These are phyloP conservation scores for Nepenthes mirabilis DNA, from an alignment of 148 eudicot species.

Conservation along the genomic window DNA sequence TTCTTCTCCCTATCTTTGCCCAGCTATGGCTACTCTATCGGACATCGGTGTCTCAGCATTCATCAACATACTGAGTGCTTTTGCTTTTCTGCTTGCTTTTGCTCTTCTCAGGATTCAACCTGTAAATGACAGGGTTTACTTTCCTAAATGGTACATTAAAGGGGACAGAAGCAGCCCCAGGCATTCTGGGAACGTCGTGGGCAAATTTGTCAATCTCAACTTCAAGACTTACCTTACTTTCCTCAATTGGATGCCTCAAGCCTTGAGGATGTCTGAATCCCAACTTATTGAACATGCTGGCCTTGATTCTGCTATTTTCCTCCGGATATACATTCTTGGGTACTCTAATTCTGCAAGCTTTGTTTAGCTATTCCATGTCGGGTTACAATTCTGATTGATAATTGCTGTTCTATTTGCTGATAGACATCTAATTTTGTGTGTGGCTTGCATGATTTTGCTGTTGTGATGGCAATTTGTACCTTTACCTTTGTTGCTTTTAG, in stretches of 20 bases:
- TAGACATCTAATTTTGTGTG: too few species aligned
- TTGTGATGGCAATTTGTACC: not conserved
- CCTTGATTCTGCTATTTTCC: constrained; percentile 89
- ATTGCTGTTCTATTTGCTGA: not conserved
- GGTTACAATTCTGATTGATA: not conserved
- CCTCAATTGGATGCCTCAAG: constrained; percentile 98
- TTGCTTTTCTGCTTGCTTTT: constrained; percentile 80
- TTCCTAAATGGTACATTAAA: constrained; percentile 78
- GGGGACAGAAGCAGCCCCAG: constrained; percentile 54
- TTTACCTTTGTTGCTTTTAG: not conserved
- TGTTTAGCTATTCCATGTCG: not conserved
- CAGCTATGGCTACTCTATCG: constrained; percentile 57
- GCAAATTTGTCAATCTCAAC: constrained; percentile 72
- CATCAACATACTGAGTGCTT: constrained; percentile 60
- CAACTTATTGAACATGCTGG: constrained; percentile 82
- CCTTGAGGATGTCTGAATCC: constrained; percentile 60
- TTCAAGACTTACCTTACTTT: constrained; percentile 65
- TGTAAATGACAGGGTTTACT: constrained; percentile 86
- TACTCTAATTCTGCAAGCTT: constrained; percentile 9
- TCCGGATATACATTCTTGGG: constrained; percentile 86
- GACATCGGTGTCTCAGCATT: constrained; percentile 93
- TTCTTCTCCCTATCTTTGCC: not conserved
- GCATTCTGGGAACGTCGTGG: constrained; percentile 39
- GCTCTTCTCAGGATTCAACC: constrained; percentile 90
- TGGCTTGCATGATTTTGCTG: too few species aligned